phyloP scores from a whole-genome alignment of 192 early-diverging fungal genomes.

The Mortierella claussenii region DNA sequence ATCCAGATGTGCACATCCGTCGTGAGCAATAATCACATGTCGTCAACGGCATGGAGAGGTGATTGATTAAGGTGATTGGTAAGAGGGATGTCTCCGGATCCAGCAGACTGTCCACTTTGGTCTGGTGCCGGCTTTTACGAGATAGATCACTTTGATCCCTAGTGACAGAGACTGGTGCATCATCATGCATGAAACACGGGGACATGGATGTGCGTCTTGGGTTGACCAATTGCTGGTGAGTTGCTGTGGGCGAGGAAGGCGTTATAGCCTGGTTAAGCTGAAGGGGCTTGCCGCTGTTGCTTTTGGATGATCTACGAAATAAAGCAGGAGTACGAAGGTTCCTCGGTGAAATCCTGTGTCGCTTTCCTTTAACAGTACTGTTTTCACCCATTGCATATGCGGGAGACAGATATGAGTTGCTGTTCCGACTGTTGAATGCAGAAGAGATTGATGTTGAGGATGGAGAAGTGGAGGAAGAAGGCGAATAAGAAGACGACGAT shows the following conservation, averaged over 20 bases:
- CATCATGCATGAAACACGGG: too few relatives aligned
- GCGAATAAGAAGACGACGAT: conserved; percentile 10
- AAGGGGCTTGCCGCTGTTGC: not conserved
- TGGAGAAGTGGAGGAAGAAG: not conserved
- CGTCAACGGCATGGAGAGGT: conserved; percentile 16
- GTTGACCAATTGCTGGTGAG: conserved; percentile 1
- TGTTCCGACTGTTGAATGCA: not conserved
- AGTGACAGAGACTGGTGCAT: too few relatives aligned
- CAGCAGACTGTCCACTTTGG: conserved; percentile 22
- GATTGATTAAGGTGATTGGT: conserved; percentile 23
- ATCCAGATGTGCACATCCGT: conserved; percentile 48
- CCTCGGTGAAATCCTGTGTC: conserved; percentile 14
- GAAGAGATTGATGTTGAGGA: conserved; percentile 4
- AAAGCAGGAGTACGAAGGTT: conserved; percentile 10
- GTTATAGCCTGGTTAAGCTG: not conserved
- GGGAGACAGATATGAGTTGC: not conserved
- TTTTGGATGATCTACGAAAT: conserved; percentile 14
- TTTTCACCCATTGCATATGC: not conserved
- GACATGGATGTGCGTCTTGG: too few relatives aligned
- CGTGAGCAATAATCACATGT: conserved; percentile 33
- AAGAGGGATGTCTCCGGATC: conserved; percentile 34
- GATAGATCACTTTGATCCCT: too few relatives aligned
- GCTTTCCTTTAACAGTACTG: not conserved
- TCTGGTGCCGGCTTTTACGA: too few relatives aligned
- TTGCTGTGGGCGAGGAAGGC: conserved; percentile 2